Conservation (phyloP, 495 filamentous ascomycete genomes). For the Penicillium silybi region DNA sequence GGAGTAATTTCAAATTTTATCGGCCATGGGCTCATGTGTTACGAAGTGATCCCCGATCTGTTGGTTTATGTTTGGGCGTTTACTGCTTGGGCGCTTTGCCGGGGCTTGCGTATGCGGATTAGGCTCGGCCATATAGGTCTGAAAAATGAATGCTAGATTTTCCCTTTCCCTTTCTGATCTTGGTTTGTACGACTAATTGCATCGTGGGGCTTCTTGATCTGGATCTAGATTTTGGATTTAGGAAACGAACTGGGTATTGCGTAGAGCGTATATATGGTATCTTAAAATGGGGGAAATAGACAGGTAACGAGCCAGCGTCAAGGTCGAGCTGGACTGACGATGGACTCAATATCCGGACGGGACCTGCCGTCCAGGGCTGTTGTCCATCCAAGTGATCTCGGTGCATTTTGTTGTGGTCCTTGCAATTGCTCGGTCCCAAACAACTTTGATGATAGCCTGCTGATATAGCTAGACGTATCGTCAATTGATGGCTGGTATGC, state of each 20-base stretch:
- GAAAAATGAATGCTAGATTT: constrained; percentile 15
- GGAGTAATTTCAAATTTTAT: constrained; percentile 2
- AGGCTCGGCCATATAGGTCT: constrained; percentile 7
- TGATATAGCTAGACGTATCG: no score
- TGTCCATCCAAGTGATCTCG: neutral
- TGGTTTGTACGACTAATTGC: neutral
- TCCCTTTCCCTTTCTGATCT: neutral
- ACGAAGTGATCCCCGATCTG: constrained; percentile 9
- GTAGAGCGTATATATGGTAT: neutral
- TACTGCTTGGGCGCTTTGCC: constrained; percentile 17
- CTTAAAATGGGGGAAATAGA: neutral
- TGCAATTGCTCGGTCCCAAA: neutral
- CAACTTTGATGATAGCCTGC: no score
- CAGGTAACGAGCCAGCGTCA: neutral
- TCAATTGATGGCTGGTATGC: no score
- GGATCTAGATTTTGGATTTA: neutral
- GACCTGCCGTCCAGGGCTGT: neutral
- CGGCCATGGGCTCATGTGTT: constrained; percentile 15
- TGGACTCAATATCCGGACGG: neutral
- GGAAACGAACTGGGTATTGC: no score
- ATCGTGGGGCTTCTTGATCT: neutral
- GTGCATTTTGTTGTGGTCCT: neutral
- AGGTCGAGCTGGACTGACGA: neutral
- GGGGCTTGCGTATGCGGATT: constrained; percentile 11
- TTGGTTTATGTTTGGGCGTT: constrained; percentile 10